phyloP scores from a whole-genome alignment of 192 early-diverging fungal species.

The Coemansia umbellata region DNA sequence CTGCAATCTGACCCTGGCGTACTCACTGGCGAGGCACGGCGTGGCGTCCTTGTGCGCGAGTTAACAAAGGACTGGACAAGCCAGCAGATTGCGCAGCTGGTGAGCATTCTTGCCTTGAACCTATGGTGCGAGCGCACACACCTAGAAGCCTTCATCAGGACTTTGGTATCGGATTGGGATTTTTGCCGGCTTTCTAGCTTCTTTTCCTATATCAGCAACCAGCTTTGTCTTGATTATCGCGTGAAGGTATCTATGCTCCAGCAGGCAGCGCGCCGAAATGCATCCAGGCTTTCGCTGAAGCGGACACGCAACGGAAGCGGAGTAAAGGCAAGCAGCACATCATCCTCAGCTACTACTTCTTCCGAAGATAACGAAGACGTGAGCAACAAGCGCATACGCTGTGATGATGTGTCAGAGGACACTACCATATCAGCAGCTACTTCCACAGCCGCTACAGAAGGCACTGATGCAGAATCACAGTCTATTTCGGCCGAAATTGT shows the following conservation, averaged over 20 bases:
- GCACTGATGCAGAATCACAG: no score
- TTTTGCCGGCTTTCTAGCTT: constrained; percentile 62
- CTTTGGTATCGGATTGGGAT: constrained; percentile 60
- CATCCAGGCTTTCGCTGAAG: constrained; percentile 44
- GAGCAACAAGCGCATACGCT: constrained; percentile 37
- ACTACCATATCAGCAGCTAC: background rate
- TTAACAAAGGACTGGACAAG: constrained; percentile 53
- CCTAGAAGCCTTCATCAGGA: constrained; percentile 52
- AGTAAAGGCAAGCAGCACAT: constrained; percentile 1
- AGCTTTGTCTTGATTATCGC: constrained; percentile 46
- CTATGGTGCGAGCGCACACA: constrained; percentile 40
- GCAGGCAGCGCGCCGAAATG: constrained; percentile 49
- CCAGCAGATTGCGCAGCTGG: constrained; percentile 52
- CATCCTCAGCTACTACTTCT: background rate
- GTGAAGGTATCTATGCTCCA: constrained; percentile 50
- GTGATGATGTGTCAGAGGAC: background rate
- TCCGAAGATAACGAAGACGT: constrained; percentile 15
- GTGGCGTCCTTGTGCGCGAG: constrained; percentile 51
- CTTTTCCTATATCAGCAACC: constrained; percentile 57
- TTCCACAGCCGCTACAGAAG: no score
- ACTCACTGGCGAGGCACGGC: constrained; percentile 41
- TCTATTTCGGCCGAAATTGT: no score
- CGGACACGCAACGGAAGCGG: constrained; percentile 24
- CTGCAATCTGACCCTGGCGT: constrained; percentile 29
- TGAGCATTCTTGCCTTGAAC: constrained; percentile 39